These are phyloP conservation scores for Hanseniaspora nectarophila DNA, from an alignment of 805 yeast genomes.

Conservation along the genomic window DNA sequence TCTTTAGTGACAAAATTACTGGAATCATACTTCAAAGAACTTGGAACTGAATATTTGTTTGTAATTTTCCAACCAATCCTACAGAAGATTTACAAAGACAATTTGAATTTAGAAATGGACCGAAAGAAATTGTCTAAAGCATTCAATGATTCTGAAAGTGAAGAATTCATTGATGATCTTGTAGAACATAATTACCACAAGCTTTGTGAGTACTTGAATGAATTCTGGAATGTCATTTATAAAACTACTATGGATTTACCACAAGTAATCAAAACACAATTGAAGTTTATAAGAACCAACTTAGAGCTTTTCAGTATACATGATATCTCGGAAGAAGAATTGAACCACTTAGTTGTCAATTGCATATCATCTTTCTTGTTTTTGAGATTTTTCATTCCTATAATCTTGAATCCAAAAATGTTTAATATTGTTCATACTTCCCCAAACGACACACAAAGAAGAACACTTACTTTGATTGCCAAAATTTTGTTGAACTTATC, in stretches of 20 bases:
- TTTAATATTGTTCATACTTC: slow-evolving; percentile 61
- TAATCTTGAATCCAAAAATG: slow-evolving; percentile 76
- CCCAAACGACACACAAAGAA: slow-evolving; percentile 57
- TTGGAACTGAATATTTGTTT: slow-evolving; percentile 70
- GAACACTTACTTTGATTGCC: slow-evolving; percentile 72
- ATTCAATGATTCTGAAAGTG: slow-evolving; percentile 26
- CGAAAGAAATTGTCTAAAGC: slow-evolving; percentile 42
- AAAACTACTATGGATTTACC: slow-evolving; percentile 68
- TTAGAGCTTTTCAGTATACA: slow-evolving; percentile 39
- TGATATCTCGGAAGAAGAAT: slow-evolving; percentile 42
- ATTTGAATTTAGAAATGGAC: slow-evolving; percentile 67
- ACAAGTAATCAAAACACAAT: slow-evolving; percentile 46
- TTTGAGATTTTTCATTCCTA: slow-evolving; percentile 79
- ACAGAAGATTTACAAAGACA: slow-evolving; percentile 37
- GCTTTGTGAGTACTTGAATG: slow-evolving; percentile 40
- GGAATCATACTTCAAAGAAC: slow-evolving; percentile 61
- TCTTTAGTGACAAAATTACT: slow-evolving; percentile 70
- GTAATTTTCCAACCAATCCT: slow-evolving; percentile 62
- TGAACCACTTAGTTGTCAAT: slow-evolving; percentile 40
- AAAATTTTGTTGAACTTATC: slow-evolving; percentile 70
- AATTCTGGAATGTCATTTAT: slow-evolving; percentile 56
- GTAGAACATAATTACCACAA: slow-evolving; percentile 38
- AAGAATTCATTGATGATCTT: neutral
- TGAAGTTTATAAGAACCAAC: slow-evolving; percentile 50
- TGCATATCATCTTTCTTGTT: slow-evolving; percentile 77